Evolutionary conservation across 768 basidiomycete species (phyloP).

Genomic region (Russula brevipes): DNA sequence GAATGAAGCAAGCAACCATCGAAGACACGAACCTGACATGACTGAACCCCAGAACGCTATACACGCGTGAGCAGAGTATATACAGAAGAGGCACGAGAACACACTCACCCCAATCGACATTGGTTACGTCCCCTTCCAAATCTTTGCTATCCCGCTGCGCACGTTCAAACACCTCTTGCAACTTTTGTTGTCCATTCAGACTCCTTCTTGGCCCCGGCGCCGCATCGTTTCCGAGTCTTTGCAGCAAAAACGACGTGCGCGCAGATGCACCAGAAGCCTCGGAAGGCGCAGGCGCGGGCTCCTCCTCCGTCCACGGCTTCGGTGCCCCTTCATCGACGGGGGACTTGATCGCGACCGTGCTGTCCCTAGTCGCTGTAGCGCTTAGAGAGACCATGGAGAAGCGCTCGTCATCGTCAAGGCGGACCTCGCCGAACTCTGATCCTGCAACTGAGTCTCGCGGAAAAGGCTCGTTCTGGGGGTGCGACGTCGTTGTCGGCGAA

Average conservation of each 20-base stretch:
- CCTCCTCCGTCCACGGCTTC: constrained; percentile 24
- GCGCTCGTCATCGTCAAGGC: constrained; percentile 57
- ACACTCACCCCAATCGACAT: constrained; percentile 76
- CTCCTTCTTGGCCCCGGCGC: constrained; percentile 41
- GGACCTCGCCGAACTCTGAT: constrained; percentile 45
- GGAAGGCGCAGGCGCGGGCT: constrained; percentile 49
- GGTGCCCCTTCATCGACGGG: constrained; percentile 28
- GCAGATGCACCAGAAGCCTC: constrained; percentile 50
- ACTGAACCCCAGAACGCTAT: constrained; percentile 94
- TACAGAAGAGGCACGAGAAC: not conserved
- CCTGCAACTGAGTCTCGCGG: constrained; percentile 18
- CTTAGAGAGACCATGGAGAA: constrained; percentile 50
- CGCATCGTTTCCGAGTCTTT: constrained; percentile 44
- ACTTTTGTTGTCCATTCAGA: constrained; percentile 59
- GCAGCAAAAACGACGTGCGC: constrained; percentile 50
- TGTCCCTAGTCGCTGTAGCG: constrained; percentile 29
- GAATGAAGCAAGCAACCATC: constrained; percentile 2
- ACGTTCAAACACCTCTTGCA: constrained; percentile 73
- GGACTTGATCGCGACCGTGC: constrained; percentile 28
- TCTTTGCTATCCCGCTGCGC: constrained; percentile 50
- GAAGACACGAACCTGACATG: constrained; percentile 59
- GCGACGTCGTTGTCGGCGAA: constrained; percentile 29
- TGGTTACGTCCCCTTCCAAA: constrained; percentile 34
- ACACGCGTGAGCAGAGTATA: constrained; percentile 12
- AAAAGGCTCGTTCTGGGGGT: constrained; percentile 23